A percentile compares a stretch with the other conserved stretches of the same genome.
Conservation (phyloP, 257 asterid species). For the Scutellaria barbata region DNA sequence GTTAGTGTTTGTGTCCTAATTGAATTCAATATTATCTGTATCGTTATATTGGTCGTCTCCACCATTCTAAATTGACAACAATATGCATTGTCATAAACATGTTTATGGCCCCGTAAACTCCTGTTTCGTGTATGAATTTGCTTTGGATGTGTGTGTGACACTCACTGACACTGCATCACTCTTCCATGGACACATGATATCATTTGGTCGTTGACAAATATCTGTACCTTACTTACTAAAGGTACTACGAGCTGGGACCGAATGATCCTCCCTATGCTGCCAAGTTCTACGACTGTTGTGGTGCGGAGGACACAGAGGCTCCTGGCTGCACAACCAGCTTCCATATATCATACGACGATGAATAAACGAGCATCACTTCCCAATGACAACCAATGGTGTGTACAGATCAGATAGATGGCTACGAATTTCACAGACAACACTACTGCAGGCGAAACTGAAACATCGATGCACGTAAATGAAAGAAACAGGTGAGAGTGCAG, state of each 20-base stretch:
- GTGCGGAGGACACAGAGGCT: slow-evolving; percentile 80
- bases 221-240: slow-evolving; percentile 33
- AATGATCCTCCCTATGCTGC: slow-evolving; percentile 96
- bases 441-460: background rate
- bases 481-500: slow-evolving; percentile 22
- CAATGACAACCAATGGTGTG: background rate
- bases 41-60: slow-evolving; percentile 10
- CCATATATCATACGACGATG: slow-evolving; percentile 80
- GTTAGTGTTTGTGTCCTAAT: background rate
- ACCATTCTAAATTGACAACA: slow-evolving; percentile 5
- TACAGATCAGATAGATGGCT: background rate
- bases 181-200: background rate
- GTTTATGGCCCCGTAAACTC: no score
- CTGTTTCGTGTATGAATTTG: no score
- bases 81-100: no score
- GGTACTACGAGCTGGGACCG: slow-evolving; percentile 87
- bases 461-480: background rate
- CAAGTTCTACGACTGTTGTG: slow-evolving; percentile 92
- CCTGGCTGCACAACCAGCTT: slow-evolving; percentile 74
- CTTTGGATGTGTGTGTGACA: no score
- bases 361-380: slow-evolving; percentile 37
- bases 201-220: background rate
- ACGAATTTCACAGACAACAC: background rate
- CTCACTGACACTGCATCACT: background rate
- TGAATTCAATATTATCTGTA: background rate